Conservation (phyloP, 2,329 filamentous ascomycete species). For the Fusarium sp. region DNA sequence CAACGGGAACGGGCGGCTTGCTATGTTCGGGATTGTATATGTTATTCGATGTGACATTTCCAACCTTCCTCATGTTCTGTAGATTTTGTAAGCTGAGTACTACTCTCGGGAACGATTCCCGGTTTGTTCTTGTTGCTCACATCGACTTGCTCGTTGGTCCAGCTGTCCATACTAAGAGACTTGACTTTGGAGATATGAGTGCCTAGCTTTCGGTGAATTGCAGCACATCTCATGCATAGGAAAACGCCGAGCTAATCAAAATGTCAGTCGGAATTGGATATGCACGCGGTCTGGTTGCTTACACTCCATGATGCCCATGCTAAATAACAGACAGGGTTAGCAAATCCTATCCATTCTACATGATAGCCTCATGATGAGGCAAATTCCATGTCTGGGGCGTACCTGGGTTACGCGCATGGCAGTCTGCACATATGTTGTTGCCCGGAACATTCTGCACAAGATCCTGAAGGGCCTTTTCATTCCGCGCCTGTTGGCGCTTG, state of each 20-base stretch:
- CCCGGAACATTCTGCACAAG: slow-evolving; percentile 84
- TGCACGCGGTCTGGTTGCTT: slow-evolving; percentile 54
- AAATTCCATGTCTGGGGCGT: slow-evolving; percentile 49
- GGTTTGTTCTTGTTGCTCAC: slow-evolving; percentile 61
- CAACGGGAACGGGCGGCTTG: slow-evolving; percentile 85
- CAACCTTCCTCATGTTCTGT: slow-evolving; percentile 93
- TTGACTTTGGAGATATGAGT: slow-evolving; percentile 99
- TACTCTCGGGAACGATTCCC: background rate
- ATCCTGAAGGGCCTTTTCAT: slow-evolving; percentile 91
- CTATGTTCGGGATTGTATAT: slow-evolving; percentile 88
- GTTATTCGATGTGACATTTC: slow-evolving; percentile 87
- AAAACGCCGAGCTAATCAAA: slow-evolving; percentile 84
- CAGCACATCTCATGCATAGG: slow-evolving; percentile 96
- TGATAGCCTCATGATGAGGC: background rate
- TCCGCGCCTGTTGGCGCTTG: slow-evolving; percentile 98
- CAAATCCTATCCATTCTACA: slow-evolving; percentile 15
- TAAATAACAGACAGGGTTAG: slow-evolving; percentile 54
- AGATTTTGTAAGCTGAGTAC: slow-evolving; percentile 31
- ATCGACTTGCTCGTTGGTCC: slow-evolving; percentile 95
- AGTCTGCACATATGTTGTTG: slow-evolving; percentile 95
- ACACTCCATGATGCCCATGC: slow-evolving; percentile 98
- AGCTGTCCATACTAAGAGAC: slow-evolving; percentile 97
- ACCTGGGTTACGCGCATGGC: slow-evolving; percentile 92
- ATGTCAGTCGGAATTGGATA: slow-evolving; percentile 33
- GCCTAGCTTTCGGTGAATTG: slow-evolving; percentile 94